Base-by-base conservation (phyloP, 176 grass and related monocot genomes). In the Tillandsia fasciculata region DNA sequence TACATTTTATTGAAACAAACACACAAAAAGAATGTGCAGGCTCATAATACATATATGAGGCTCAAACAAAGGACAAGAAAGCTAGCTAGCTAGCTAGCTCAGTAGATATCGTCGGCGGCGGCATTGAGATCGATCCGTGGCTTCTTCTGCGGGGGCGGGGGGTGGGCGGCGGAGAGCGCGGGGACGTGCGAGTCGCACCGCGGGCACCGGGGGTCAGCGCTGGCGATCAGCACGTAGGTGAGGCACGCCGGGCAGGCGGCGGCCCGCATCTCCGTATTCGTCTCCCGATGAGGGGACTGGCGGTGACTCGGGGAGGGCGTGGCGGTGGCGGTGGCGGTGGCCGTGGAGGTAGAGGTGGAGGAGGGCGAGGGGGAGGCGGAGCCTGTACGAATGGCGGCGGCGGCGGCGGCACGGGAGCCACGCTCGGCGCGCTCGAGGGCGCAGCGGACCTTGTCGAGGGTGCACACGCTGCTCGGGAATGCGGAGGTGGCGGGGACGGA, bases 181-280 rank as follows among this genome's bases (percentile, higher is more conserved):
- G 87, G 77, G 22, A 91, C 84, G 24, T 18, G 80, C 10, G 72
- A 14, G 5, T 77, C 14, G 65, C 88, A 91, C 2, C 88, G 88
- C 28, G 88, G 88, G 84, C 88, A 91, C 6, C 76, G 57, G 0
- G 84, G 88, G 69, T 87, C 66, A 0, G 4, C 64, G 29, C 76
- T 76, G n/a, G 75, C 42, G 68, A 87, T 81, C 64, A 91, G 84
- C 72, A 91, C 88, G 49, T 91, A 91, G 0, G 81, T 87, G 48
- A 91, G 84, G 84, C 88, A 91, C 69, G 84, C 74, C 12, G 84
- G 61, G 69, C 88, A 91, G 2, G 84, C 84, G 42, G 88, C 65
- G 2, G 75, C 80, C 15, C 73, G 56, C 83, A 83, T 75, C 49
- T 14, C 17, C 14, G 48, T 20, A 5, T n/a, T 11, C 42, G 26